phyloP scores from a whole-genome alignment of 108 stramenopile genomes.

The Parmales sp. region DNA sequence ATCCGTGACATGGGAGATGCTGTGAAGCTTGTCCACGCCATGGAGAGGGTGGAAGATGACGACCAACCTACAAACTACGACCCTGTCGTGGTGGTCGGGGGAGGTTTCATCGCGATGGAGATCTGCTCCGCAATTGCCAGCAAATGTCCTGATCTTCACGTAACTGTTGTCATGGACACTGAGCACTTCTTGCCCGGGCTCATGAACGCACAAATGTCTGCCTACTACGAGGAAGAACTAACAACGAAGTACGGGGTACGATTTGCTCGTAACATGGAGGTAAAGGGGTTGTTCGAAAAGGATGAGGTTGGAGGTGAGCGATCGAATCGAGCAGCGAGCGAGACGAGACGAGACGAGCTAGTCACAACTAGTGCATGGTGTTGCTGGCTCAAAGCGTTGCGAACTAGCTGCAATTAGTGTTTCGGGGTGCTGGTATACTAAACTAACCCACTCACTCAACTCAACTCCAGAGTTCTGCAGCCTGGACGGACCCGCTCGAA shows the following conservation, averaged over 20 bases:
- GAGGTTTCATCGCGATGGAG: conserved; percentile 27
- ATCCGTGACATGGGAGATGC: conserved; percentile 27
- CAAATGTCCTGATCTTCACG: conserved; percentile 16
- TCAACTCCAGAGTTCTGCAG: conserved; percentile 19
- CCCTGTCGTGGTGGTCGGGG: conserved; percentile 29
- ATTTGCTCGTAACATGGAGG: conserved; percentile 24
- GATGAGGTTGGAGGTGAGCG: conserved; percentile 6
- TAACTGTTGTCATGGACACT: conserved; percentile 20
- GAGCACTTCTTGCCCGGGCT: conserved; percentile 20
- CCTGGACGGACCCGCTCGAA: conserved; percentile 19
- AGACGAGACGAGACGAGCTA: too few relatives aligned
- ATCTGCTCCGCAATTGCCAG: conserved; percentile 20
- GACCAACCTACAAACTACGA: conserved; percentile 28
- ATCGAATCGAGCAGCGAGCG: not conserved
- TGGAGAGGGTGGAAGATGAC: conserved; percentile 25
- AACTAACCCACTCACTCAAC: not conserved
- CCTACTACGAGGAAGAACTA: conserved; percentile 32
- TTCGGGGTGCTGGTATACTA: too few relatives aligned
- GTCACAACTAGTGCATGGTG: too few relatives aligned
- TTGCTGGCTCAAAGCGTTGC: too few relatives aligned
- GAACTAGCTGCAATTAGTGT: too few relatives aligned
- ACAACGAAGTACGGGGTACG: conserved; percentile 19
- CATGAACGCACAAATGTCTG: conserved; percentile 15
- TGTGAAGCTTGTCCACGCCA: conserved; percentile 22
- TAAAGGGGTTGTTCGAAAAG: conserved; percentile 18